Conservation (phyloP, 1,284 basidiomycete genomes). For the Pterulicium gracile region DNA sequence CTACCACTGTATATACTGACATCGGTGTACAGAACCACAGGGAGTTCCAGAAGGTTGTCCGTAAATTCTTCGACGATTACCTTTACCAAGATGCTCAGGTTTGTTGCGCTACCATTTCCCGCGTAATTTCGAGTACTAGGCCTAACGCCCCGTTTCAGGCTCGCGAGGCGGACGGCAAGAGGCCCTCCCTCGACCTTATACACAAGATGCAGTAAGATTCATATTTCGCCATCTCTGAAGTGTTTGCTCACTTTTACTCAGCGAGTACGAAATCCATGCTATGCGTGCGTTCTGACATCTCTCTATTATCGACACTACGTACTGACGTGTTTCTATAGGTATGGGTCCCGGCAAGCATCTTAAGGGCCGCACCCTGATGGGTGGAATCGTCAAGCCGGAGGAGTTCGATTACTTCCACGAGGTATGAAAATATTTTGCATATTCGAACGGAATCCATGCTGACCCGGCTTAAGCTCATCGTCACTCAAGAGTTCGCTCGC, state of each 20-base stretch:
- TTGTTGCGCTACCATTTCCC: conserved; percentile 18
- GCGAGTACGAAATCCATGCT: conserved; percentile 65
- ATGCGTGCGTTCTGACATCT: conserved; percentile 50
- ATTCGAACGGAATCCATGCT: conserved; percentile 1
- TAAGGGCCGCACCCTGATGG: conserved; percentile 71
- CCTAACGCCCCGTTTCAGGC: no score
- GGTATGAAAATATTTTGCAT: conserved; percentile 19
- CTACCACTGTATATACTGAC: conserved; percentile 7
- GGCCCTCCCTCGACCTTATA: conserved; percentile 50
- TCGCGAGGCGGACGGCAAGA: conserved; percentile 70
- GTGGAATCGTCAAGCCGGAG: conserved; percentile 78
- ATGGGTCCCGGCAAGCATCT: conserved; percentile 83
- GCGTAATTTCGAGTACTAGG: conserved; percentile 1
- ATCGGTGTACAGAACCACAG: conserved; percentile 34
- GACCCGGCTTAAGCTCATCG: conserved; percentile 43
- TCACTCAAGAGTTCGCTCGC: conserved; percentile 80
- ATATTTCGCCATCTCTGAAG: conserved; percentile 1
- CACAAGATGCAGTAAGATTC: conserved; percentile 58
- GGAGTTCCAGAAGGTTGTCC: conserved; percentile 30
- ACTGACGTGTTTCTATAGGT: no score
- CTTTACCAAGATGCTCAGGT: conserved; percentile 37
- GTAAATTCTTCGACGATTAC: conserved; percentile 32
- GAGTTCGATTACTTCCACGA: conserved; percentile 86
- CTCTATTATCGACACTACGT: no score
- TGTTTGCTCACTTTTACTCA: conserved; percentile 15